A percentile compares a stretch with the other conserved stretches of the same genome.
These are phyloP conservation scores for Aspergillus felis DNA, from an alignment of 2,329 filamentous ascomycete species.

Conservation along the genomic window DNA sequence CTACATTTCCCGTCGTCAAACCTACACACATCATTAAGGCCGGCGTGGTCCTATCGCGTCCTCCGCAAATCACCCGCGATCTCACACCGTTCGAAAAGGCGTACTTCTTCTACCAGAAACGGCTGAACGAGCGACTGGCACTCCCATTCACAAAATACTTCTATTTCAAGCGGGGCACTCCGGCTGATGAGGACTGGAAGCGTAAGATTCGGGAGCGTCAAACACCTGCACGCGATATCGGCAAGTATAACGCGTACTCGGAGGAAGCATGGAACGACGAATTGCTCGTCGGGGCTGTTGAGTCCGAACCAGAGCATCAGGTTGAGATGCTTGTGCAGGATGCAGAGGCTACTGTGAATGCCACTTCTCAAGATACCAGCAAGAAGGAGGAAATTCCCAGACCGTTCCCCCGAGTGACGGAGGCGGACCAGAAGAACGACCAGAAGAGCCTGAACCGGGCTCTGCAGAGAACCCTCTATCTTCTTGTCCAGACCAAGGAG, in stretches of 20 bases:
- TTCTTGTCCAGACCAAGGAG: conserved; percentile 69
- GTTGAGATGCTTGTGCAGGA: conserved; percentile 70
- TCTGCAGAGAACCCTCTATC: conserved; percentile 78
- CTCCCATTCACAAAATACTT: conserved; percentile 86
- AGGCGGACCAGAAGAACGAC: conserved; percentile 75
- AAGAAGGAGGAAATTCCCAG: conserved; percentile 65
- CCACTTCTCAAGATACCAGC: conserved; percentile 36
- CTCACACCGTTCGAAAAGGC: conserved; percentile 86
- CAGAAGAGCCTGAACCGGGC: conserved; percentile 72
- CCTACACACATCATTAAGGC: conserved; percentile 50
- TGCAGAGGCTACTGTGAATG: conserved; percentile 54
- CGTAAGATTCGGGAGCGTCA: conserved; percentile 74
- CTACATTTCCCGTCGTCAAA: conserved; percentile 28
- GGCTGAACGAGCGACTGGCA: conserved; percentile 86
- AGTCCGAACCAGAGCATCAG: conserved; percentile 61
- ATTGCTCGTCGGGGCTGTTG: conserved; percentile 67
- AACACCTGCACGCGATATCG: conserved; percentile 78
- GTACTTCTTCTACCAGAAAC: conserved; percentile 96
- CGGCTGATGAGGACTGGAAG: conserved; percentile 83
- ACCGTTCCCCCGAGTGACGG: conserved; percentile 66
- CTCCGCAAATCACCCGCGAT: conserved; percentile 79
- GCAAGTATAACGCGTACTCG: conserved; percentile 72
- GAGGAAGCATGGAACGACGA: conserved; percentile 89
- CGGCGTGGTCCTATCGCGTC: conserved; percentile 80
- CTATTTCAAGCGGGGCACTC: conserved; percentile 90